phyloP scores from a whole-genome alignment of 2,329 filamentous ascomycete genomes.

The Penicillium sp. region DNA sequence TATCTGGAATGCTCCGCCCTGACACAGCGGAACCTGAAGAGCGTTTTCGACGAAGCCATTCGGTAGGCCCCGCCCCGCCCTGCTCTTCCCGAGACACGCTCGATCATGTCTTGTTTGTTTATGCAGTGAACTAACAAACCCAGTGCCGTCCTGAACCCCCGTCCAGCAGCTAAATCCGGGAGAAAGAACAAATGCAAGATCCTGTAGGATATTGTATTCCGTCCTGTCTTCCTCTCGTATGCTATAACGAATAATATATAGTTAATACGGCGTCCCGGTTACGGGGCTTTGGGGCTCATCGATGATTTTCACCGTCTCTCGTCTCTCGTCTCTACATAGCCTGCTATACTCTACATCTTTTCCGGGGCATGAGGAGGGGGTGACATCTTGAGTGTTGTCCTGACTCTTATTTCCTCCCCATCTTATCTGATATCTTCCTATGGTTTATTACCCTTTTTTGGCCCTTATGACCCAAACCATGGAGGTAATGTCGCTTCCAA shows the following conservation, averaged over 20 bases:
- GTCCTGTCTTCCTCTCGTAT: conserved; percentile 28
- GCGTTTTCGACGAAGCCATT: conserved; percentile 97
- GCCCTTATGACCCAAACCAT: no score
- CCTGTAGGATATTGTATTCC: conserved; percentile 37
- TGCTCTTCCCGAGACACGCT: not conserved
- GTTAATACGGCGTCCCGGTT: conserved; percentile 44
- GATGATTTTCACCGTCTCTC: no score
- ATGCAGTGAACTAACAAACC: conserved; percentile 6
- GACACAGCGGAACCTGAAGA: conserved; percentile 96
- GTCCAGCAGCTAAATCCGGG: conserved; percentile 50
- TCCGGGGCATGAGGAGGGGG: no score
- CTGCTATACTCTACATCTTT: not conserved
- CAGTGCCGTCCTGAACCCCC: conserved; percentile 55
- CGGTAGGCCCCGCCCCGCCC: conserved; percentile 60
- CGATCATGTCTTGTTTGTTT: no score
- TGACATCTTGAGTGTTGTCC: no score
- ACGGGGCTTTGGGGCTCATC: conserved; percentile 15
- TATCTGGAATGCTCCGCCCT: conserved; percentile 97
- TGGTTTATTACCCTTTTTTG: no score
- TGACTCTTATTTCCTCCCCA: no score
- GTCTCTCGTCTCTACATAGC: no score
- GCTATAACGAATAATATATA: conserved; percentile 42
- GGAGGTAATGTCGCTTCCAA: no score
- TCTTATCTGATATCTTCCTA: no score
- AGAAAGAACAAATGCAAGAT: conserved; percentile 51